These are phyloP conservation scores for Phytophthora pistaciae DNA, from an alignment of 352 stramenopile species.

Conservation along the genomic window DNA sequence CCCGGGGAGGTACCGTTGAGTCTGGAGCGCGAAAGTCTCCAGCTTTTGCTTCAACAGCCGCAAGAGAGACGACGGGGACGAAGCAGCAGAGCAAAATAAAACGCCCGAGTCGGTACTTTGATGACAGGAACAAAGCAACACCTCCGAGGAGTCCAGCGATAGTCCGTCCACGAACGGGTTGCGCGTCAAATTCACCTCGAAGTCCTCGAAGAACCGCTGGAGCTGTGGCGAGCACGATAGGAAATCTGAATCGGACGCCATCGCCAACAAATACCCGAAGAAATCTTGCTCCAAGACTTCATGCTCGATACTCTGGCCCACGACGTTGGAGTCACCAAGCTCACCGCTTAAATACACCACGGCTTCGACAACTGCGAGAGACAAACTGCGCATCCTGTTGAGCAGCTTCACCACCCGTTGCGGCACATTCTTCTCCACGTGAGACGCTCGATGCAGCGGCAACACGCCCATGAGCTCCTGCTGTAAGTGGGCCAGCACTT, in stretches of 20 bases:
- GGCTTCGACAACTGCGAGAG: slow-evolving; percentile 72
- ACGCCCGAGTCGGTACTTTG: slow-evolving; percentile 27
- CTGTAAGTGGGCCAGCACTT: slow-evolving; percentile 53
- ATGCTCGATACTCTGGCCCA: slow-evolving; percentile 17
- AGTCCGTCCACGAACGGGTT: slow-evolving; percentile 78
- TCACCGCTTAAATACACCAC: slow-evolving; percentile 64
- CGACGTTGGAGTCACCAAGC: slow-evolving; percentile 3
- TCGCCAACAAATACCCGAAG: slow-evolving; percentile 51
- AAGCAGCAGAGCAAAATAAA: slow-evolving; percentile 42
- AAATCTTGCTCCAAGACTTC: slow-evolving; percentile 56
- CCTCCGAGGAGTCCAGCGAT: slow-evolving; percentile 70
- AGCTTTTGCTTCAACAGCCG: slow-evolving; percentile 62
- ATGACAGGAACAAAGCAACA: slow-evolving; percentile 74
- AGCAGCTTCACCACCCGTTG: slow-evolving; percentile 55
- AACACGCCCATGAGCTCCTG: slow-evolving; percentile 39
- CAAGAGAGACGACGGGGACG: slow-evolving; percentile 55
- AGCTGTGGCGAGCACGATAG: slow-evolving; percentile 45
- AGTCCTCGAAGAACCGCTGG: slow-evolving; percentile 52
- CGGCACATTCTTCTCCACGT: slow-evolving; percentile 36
- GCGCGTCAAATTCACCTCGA: slow-evolving; percentile 50
- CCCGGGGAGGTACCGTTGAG: slow-evolving; percentile 42
- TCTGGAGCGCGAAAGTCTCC: slow-evolving; percentile 59
- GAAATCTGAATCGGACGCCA: slow-evolving; percentile 61
- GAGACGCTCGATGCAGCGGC: slow-evolving; percentile 30
- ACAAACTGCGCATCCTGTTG: slow-evolving; percentile 68